Conservation (phyloP, 345 rosid genomes). For the Corchorus capsularis region DNA sequence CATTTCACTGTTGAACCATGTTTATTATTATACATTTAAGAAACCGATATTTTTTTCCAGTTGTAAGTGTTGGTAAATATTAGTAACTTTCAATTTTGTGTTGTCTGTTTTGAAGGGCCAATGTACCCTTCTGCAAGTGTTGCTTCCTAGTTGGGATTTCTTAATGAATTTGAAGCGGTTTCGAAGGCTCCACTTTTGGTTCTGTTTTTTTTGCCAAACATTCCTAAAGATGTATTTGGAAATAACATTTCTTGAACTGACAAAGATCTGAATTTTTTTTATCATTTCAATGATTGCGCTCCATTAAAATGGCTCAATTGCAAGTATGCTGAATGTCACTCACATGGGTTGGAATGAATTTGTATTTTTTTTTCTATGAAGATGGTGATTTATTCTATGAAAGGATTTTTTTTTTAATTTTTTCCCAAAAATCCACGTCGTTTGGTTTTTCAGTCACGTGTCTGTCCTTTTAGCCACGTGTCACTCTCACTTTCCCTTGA, state of each 20-base stretch:
- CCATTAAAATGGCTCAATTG: constrained; percentile 54
- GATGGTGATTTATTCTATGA: constrained; percentile 51
- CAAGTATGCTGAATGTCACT: constrained; percentile 39
- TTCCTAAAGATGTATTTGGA: constrained; percentile 88
- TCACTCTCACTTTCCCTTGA: too few relatives aligned
- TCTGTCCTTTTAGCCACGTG: too few relatives aligned
- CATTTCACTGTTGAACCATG: constrained; percentile 73
- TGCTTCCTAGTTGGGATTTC: constrained; percentile 71
- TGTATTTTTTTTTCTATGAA: too few relatives aligned
- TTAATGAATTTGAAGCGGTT: constrained; percentile 69
- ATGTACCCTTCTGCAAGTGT: constrained; percentile 62
- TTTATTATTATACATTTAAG: too few relatives aligned
- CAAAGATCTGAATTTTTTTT: constrained; percentile 38
- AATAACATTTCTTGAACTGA: constrained; percentile 55
- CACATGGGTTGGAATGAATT: constrained; percentile 55
- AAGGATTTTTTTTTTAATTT: too few relatives aligned
- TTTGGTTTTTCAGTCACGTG: too few relatives aligned
- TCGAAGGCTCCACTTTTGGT: constrained; percentile 50
- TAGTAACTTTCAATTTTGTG: background rate
- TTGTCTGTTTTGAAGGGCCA: constrained; percentile 44
- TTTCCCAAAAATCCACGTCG: too few relatives aligned
- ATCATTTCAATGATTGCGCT: constrained; percentile 49
- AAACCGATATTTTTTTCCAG: too few relatives aligned
- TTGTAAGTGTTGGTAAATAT: too few relatives aligned
- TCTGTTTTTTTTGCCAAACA: too few relatives aligned